Base-by-base conservation (phyloP, 176 grass and related monocot species). In the Miscanthus lutarioriparius region DNA sequence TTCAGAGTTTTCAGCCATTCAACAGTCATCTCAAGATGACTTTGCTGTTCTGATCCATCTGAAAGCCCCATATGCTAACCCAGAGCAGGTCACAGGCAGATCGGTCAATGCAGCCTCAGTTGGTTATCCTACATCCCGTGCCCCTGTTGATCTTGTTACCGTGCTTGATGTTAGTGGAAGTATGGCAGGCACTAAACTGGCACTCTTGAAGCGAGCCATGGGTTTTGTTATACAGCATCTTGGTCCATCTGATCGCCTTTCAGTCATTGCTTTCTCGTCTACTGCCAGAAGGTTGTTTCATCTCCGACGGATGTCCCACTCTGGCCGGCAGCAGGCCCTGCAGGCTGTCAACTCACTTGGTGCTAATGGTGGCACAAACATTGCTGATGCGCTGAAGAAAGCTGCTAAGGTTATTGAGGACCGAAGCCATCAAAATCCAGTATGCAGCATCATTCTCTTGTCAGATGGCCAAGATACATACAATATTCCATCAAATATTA, bases 391-490 rank as follows among this genome's bases (percentile, higher is more conserved):
- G 8, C 77, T 99, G 13, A 91, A 90, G 80, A 96, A 94, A 90
- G 89, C 89, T 64, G 87, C 83, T 62, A 99, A 96, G 71, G 88
- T 99, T 79, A 92, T 99, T 39, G 88, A 94, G 72, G 96, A 99
- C 16, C 85, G 93, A 37, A 88, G 54, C 39, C 80, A 94, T 63
- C 91, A 91, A 70, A 96, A 99, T 81, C 93, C 96, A 61, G 91
- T 96, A n/a, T 96, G 91, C 80, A 96, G 88, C 77, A 96, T 96
- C 32, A 94, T 96, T 88, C 93, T 99, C 72, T 83, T 99, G 22
- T 99, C 96, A 78, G 96, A 99, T 88, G 96, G 96, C 48, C 93
- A 96, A 72, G 96, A 99, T 38, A 96, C 93, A 27, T 98, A 99
- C 66, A 99, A 92, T 73, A 87, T 99, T 78, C 81, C 92, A 49